phyloP scores from a whole-genome alignment of 2,329 filamentous ascomycete species.

The Parafenestella ontariensis region DNA sequence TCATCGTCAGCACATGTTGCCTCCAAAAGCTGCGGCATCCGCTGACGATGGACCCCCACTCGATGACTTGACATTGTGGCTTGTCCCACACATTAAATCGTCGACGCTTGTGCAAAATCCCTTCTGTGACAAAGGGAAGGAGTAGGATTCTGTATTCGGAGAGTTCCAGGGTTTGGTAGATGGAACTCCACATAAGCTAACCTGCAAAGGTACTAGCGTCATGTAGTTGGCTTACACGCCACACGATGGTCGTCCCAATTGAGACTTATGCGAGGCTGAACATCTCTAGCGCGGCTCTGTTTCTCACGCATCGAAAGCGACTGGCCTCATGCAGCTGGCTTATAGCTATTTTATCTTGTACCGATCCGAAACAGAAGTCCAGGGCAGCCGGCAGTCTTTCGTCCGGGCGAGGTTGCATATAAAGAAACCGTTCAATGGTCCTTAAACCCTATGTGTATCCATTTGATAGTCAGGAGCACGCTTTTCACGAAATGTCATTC shows the following conservation, averaged over 20 bases:
- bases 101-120: background rate
- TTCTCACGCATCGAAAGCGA: too few species aligned
- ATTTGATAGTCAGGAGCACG: background rate
- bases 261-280: background rate
- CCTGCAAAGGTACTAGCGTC: conserved; percentile 1
- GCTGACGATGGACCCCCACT: background rate
- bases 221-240: conserved; percentile 10
- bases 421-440: background rate
- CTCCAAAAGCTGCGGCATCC: background rate
- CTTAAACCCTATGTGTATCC: background rate
- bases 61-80: background rate
- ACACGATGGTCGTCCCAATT: background rate
- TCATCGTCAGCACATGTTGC: conserved; percentile 2
- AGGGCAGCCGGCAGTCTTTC: background rate
- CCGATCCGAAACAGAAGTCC: too few species aligned
- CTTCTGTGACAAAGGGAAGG: background rate
- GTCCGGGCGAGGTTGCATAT: background rate
- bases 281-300: too few species aligned
- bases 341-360: too few species aligned
- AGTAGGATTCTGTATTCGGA: background rate
- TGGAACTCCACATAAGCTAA: background rate
- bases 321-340: too few species aligned
- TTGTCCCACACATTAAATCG: background rate
- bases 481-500: conserved; percentile 7
- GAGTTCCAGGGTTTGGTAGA: background rate